Evolutionary conservation across 345 rosid species (phyloP), one percentile per base, ranked within the genome.

Genomic region (Euphorbia lathyris): DNA sequence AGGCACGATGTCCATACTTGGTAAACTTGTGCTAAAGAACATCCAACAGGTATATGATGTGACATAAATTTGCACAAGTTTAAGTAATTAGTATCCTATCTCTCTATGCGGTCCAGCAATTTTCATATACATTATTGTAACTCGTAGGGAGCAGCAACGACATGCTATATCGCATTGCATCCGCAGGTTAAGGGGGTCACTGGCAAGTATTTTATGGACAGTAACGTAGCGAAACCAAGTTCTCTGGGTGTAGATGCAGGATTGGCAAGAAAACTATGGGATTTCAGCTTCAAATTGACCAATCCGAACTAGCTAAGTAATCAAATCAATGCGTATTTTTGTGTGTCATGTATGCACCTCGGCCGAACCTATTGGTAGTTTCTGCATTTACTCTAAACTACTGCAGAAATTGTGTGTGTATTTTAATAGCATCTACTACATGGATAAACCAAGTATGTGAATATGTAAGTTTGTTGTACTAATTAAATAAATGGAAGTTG

Each of bases 131-230:
- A n/a, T 47, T n/a, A n/a, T n/a, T n/a, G n/a, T n/a, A n/a, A n/a
- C n/a, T n/a, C n/a, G n/a, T n/a, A 88, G 92, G 97, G 92, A 52
- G 92, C 92, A 0, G 92, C 94, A 48, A 86, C 97, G 22, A 85
- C 92, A 55, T 90, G 93, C 76, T 88, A 85, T 68, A 86, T 81
- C 57, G 88, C 97, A 65, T 72, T 85, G 81, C 76, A 86, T 79
- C 92, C 90, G 30, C 87, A 84, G 34, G 87, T 85, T 10, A 70
- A 75, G 67, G 93, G 90, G 27, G 78, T 76, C 1, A 80, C 76
- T n/a, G 90, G 88, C 0, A 71, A 79, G 66, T 86, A 88, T 65
- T 85, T 88, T 62, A n/a, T 20, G 48, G 87, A 88, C 76, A 48
- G 83, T 67, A 86, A 85, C 79, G 65, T 77, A 66, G 85, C 67